Base-by-base conservation (phyloP, 1,284 basidiomycete genomes). In the Inonotus hispidus region DNA sequence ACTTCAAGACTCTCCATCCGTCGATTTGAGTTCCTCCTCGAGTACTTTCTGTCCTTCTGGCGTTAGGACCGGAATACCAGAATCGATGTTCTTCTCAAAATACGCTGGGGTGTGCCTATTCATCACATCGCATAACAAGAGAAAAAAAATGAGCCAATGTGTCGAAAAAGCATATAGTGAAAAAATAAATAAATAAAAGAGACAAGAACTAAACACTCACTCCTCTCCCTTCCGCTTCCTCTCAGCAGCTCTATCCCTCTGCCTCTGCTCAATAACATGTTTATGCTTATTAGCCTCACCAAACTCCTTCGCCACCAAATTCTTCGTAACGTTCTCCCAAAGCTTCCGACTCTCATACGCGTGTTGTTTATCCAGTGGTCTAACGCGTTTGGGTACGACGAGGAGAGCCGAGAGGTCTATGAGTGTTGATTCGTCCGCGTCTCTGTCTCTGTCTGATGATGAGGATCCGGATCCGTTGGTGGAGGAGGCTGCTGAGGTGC, bases 261-360 rank as follows among this genome's bases (percentile, higher is more conserved):
- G 95, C 69, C 74, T 82, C 80, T 97, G 94, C 76, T 97, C 95
- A 60, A 98, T 95, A 3, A 72, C 73, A 60, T 93, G 84, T 78
- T 97, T 98, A 73, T 89, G 82, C 76, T 80, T 89, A 54, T 92
- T 96, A 58, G 95, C 95, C 58, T 95, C 93, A 47, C 81, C 80
- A 75, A 84, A 98, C 73, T 97, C 92, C 79, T 97, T 98, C 69
- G 77, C 79, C 53, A 93, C 58, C 60, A 98, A 77, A 69, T 84
- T 75, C 59, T 77, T 79, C 41, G 94, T 95, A 21, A 99, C 94
- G 41, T 79, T 82, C 58, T 91, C 84, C 97, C 96, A 98, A 62
- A 98, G 75, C 75, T 84, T 86, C 63, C 94, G 80, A 64, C 92
- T 95, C 78, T 99, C 97, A 64, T 83, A 78, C 16, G 83, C 79